phyloP scores from a whole-genome alignment of 164 flowering plant species.

The Umbilicus rupestris region DNA sequence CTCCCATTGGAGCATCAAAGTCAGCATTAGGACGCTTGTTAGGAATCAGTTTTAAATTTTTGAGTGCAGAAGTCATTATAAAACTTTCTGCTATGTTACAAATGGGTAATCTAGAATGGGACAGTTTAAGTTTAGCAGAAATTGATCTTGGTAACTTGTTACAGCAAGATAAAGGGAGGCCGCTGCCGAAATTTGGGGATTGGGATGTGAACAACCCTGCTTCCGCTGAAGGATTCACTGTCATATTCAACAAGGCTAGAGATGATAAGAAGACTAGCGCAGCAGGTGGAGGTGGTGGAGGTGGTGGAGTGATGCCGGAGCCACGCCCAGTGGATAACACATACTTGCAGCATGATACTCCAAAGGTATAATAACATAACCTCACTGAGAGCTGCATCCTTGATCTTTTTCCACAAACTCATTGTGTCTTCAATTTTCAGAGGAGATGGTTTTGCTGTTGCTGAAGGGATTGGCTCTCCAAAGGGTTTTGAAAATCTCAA shows the following conservation, averaged over 20 bases:
- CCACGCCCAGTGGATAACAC: background rate
- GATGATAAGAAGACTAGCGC: constrained; percentile 56
- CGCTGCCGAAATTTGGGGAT: constrained; percentile 73
- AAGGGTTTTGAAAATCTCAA: background rate
- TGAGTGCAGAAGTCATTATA: too few relatives aligned
- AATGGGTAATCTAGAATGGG: background rate
- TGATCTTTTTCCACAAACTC: too few relatives aligned
- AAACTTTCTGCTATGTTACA: too few relatives aligned
- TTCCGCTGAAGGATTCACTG: constrained; percentile 62
- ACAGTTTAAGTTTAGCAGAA: background rate
- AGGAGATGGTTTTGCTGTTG: constrained; percentile 4
- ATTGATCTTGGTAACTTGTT: background rate
- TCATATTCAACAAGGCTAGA: constrained; percentile 70
- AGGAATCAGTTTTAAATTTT: too few relatives aligned
- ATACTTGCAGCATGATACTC: constrained; percentile 3
- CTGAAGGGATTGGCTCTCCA: background rate
- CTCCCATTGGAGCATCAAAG: too few relatives aligned
- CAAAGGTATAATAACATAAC: background rate
- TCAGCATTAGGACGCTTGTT: too few relatives aligned
- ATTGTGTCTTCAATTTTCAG: background rate
- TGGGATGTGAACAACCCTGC: constrained; percentile 82
- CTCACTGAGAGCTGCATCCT: too few relatives aligned
- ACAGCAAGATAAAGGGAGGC: constrained; percentile 41
- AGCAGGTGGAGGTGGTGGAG: constrained; percentile 14
- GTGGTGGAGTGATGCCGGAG: constrained; percentile 4